phyloP scores from a whole-genome alignment of 768 basidiomycete genomes.

The Hysterangium stoloniferum region DNA sequence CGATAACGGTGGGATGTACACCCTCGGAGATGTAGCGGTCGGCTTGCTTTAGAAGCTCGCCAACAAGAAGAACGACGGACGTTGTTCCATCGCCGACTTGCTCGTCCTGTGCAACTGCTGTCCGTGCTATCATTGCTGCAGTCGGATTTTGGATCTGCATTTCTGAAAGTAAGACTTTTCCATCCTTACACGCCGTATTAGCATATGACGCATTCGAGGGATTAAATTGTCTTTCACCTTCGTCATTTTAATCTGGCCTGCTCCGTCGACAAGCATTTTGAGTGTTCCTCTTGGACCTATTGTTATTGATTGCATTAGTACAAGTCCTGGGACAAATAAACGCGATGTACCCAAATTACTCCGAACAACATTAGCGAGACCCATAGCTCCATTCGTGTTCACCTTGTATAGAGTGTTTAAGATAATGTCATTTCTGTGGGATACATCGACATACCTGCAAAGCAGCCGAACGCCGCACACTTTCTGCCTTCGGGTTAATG shows the following conservation, averaged over 20 bases:
- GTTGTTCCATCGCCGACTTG: constrained; percentile 99
- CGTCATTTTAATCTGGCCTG: constrained; percentile 99
- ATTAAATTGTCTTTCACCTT: constrained; percentile 38
- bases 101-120: constrained; percentile 97
- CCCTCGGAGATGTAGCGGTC: constrained; percentile 98
- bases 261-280: constrained; percentile 98
- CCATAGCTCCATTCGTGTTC: constrained; percentile 91
- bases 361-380: constrained; percentile 94
- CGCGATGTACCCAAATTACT: constrained; percentile 92
- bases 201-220: background rate
- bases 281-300: constrained; percentile 92
- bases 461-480: constrained; percentile 81
- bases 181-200: constrained; percentile 42
- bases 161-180: constrained; percentile 95
- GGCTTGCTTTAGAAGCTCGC: constrained; percentile 92
- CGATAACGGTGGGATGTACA: constrained; percentile 95
- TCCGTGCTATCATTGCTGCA: constrained; percentile 97
- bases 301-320: too few species aligned
- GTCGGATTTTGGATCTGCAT: constrained; percentile 99
- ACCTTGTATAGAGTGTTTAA: constrained; percentile 41
- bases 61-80: constrained; percentile 91
- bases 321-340: too few species aligned
- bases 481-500: constrained; percentile 95
- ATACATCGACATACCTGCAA: constrained; percentile 58
- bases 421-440: background rate